Conservation (phyloP, 83 land plant species). For the Picea mariana region DNA sequence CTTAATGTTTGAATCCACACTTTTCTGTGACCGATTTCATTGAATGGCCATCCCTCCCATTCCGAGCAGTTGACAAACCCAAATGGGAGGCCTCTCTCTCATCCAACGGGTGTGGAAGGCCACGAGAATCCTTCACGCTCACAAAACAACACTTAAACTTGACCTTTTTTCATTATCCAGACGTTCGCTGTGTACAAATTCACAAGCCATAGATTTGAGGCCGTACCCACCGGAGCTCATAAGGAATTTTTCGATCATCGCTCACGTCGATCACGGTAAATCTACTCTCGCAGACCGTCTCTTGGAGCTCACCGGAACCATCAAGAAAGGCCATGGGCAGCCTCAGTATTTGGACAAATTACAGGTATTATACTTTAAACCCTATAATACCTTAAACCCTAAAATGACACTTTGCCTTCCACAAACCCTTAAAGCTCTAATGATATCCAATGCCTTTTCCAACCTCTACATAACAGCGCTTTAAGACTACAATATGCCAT, state of each 20-base stretch:
- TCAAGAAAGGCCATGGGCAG: conserved; percentile 92
- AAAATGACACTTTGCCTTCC: no score
- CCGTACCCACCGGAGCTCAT: conserved; percentile 72
- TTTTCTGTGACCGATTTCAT: no score
- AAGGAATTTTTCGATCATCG: conserved; percentile 98
- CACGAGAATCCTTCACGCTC: no score
- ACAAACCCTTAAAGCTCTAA: not conserved
- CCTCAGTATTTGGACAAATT: conserved; percentile 98
- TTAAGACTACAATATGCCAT: no score
- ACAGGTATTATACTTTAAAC: conserved; percentile 53
- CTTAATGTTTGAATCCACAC: no score
- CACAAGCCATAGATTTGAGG: conserved; percentile 59
- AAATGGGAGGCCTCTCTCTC: no score
- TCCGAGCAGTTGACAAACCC: no score
- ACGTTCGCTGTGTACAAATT: conserved; percentile 1
- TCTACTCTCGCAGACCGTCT: conserved; percentile 96
- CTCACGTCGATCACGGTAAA: conserved; percentile 97
- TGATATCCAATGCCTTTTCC: not conserved
- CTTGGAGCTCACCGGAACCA: conserved; percentile 96
- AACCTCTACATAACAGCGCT: not conserved
- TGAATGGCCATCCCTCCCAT: no score
- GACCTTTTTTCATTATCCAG: no score
- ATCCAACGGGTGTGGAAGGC: no score
- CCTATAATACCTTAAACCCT: conserved; percentile 15
- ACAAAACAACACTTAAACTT: no score